These are phyloP conservation scores for Cordyceps sp. DNA, from an alignment of 2,329 filamentous ascomycete genomes.

Conservation along the genomic window DNA sequence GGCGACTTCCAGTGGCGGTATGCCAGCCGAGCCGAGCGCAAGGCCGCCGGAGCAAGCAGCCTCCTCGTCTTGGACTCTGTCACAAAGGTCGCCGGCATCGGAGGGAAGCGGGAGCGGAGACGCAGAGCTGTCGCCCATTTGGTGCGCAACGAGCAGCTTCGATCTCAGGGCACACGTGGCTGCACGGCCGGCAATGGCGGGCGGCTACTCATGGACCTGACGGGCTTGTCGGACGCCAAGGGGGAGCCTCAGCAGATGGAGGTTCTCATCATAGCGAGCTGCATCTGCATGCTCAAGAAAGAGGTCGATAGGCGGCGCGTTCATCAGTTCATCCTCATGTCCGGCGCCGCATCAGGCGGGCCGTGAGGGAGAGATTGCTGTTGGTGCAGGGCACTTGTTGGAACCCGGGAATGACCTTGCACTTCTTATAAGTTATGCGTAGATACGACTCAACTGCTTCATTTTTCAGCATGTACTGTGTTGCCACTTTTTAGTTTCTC, in stretches of 20 bases:
- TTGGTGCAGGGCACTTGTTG: too few relatives aligned
- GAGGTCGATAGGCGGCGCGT: constrained; percentile 41
- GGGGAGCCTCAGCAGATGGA: constrained; percentile 22
- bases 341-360: constrained; percentile 9
- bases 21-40: constrained; percentile 26
- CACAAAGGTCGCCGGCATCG: constrained; percentile 13
- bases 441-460: too few relatives aligned
- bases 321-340: constrained; percentile 31
- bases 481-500: too few relatives aligned
- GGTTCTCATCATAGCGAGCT: constrained; percentile 36
- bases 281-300: constrained; percentile 46
- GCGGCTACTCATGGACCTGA: constrained; percentile 25
- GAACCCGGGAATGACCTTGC: too few relatives aligned
- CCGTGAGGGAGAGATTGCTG: too few relatives aligned
- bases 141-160: constrained; percentile 20
- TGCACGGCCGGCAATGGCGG: constrained; percentile 33
- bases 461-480: too few relatives aligned
- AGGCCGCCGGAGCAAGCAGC: constrained; percentile 20
- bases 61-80: constrained; percentile 34
- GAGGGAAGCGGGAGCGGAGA: constrained; percentile 13
- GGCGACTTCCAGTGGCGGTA: constrained; percentile 42
- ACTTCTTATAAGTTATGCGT: too few relatives aligned
- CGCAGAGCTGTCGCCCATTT: constrained; percentile 22
- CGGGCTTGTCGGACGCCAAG: constrained; percentile 16
- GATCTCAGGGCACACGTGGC: constrained; percentile 20